Evolutionary conservation across 1,284 basidiomycete genomes (phyloP).

Genomic region (Retiboletus flavoniger): DNA sequence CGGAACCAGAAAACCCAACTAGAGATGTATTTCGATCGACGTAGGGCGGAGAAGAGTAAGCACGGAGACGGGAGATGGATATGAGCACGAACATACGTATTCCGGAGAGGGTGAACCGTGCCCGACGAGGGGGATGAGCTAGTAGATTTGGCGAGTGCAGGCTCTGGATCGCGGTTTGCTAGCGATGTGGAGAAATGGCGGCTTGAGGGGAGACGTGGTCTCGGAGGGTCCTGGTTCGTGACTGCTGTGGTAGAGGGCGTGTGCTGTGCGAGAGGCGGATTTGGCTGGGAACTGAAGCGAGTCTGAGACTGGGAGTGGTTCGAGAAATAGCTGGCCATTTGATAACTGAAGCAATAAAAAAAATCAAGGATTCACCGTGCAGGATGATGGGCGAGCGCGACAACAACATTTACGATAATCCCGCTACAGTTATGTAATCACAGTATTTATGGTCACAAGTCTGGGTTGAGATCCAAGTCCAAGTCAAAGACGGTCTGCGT

Average conservation of each 20-base stretch:
- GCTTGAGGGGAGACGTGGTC: slow-evolving; percentile 53
- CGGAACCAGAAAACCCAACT: slow-evolving; percentile 88
- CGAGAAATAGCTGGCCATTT: slow-evolving; percentile 67
- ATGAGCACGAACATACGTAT: slow-evolving; percentile 69
- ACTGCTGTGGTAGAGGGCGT: slow-evolving; percentile 37
- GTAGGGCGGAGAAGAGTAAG: slow-evolving; percentile 10
- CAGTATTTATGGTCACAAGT: slow-evolving; percentile 44
- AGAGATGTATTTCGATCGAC: slow-evolving; percentile 13
- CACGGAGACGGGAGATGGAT: slow-evolving; percentile 8
- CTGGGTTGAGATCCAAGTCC: slow-evolving; percentile 77
- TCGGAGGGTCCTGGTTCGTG: slow-evolving; percentile 28
- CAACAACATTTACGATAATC: background rate
- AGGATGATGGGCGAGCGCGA: slow-evolving; percentile 11
- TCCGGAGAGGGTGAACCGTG: slow-evolving; percentile 68
- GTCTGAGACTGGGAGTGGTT: slow-evolving; percentile 75
- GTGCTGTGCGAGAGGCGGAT: slow-evolving; percentile 45
- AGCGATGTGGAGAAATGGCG: slow-evolving; percentile 76
- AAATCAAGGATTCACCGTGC: background rate
- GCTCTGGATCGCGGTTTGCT: slow-evolving; percentile 35
- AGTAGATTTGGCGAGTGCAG: slow-evolving; percentile 22
- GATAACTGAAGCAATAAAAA: slow-evolving; percentile 34
- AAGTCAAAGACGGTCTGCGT: slow-evolving; percentile 65
- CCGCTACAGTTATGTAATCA: slow-evolving; percentile 29
- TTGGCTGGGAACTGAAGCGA: slow-evolving; percentile 58
- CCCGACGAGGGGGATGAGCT: slow-evolving; percentile 19